Conservation (phyloP, 2,329 filamentous ascomycete genomes). For the Graphiopsis chlorocephala region DNA sequence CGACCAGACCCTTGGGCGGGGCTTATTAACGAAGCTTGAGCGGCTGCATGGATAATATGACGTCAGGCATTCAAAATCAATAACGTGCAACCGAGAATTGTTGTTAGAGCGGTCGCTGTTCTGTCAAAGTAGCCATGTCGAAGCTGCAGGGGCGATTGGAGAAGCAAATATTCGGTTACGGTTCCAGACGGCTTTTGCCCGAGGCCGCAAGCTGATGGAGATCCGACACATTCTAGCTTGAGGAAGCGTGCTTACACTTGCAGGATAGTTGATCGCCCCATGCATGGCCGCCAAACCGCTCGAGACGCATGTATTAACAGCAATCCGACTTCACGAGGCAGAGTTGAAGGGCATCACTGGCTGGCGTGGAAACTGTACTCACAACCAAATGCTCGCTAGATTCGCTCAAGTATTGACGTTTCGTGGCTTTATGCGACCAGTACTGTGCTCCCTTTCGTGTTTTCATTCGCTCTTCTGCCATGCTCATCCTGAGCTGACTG, state of each 20-base stretch:
- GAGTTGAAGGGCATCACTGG: neutral
- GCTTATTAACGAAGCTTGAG: neutral
- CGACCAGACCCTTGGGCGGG: neutral
- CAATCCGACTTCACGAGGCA: neutral
- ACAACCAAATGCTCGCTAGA: neutral
- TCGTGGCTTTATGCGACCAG: neutral
- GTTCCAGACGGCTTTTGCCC: neutral
- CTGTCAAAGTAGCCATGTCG: neutral
- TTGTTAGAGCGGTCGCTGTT: neutral
- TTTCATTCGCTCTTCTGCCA: neutral
- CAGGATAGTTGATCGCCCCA: neutral
- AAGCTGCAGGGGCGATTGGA: neutral
- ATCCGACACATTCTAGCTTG: neutral
- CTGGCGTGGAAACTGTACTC: neutral
- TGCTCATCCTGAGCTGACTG: conserved; percentile 75
- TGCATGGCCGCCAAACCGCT: too few species aligned
- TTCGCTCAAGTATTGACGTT: neutral
- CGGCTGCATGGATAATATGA: neutral
- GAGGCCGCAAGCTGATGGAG: neutral
- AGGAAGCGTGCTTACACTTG: neutral
- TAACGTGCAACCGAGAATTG: neutral
- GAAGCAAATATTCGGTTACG: neutral
- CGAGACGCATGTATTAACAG: neutral
- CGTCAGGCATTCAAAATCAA: neutral
- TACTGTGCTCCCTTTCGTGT: neutral